Evolutionary conservation across 352 stramenopile species (phyloP), one percentile per base, ranked within the genome.

Genomic region (Phytophthora syringae): DNA sequence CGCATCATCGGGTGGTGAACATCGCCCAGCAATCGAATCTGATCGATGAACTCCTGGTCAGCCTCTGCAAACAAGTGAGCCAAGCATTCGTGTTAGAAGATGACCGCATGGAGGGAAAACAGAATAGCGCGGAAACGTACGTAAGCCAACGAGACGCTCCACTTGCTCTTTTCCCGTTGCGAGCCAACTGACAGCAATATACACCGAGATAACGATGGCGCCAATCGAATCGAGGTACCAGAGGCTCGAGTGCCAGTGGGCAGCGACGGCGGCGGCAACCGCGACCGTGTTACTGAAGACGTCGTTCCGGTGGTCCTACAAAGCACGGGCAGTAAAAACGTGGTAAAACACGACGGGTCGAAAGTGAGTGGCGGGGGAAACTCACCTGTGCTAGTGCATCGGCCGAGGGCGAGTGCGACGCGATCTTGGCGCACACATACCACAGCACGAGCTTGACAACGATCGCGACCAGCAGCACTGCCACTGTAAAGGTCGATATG

Each of bases 251-350:
- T 81, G 76, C 64, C 66, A 83, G 66, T 95, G 77, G 2, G 85
- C 65, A 15, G 90, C 55, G 20, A 88, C 71, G 3, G 84, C 91
- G 39, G 95, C 97, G 9, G 90, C 61, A 4, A 98, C 88, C 2
- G 96, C 96, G 1, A 98, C 86, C 9, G 67, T 77, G 60, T 99
- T 99, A 69, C 82, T 97, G 21, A 98, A 88, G 40, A 97, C 93
- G 72, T 99, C 97, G 77, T 99, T 99, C 66, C 93, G 96, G 64
- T 99, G 97, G 80, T 99, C 97, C 87, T 98, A 76, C 16, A 59
- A 21, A 66, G 62, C 22, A 50, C 36, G 12, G 30, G 20, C 25
- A 55, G 20, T 15, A 42, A 5, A 32, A 32, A 32, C n/a, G n/a
- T n/a, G n/a, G n/a, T n/a, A n/a, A n/a, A n/a, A n/a, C n/a, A 32